Conservation (phyloP, 257 asterid genomes). For the Solanum virginianum region DNA sequence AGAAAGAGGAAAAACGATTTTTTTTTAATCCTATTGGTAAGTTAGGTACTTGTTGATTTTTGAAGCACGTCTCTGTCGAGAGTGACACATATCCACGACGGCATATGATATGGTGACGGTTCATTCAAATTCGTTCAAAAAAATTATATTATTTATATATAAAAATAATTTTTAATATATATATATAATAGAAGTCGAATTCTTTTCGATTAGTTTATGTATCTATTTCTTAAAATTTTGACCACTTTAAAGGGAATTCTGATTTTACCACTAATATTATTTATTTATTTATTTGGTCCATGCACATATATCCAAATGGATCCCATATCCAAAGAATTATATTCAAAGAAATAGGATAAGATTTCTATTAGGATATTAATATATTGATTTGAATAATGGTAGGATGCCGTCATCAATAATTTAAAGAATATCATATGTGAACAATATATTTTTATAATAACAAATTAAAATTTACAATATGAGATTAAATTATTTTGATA, state of each 20-base stretch:
- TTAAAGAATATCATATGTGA: not conserved
- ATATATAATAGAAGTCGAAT: no score
- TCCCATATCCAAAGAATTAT: not conserved
- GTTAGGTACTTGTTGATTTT: not conserved
- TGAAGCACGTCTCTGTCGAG: not conserved
- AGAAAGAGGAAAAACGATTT: not conserved
- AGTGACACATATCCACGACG: not conserved
- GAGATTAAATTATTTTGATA: no score
- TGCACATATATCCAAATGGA: not conserved
- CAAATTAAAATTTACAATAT: not conserved
- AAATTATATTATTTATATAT: no score
- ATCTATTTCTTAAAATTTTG: no score
- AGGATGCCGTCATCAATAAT: not conserved
- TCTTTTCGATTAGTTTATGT: no score
- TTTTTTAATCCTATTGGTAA: not conserved
- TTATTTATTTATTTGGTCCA: not conserved
- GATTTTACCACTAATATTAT: no score
- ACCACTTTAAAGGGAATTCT: no score
- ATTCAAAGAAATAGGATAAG: not conserved
- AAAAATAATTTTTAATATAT: no score
- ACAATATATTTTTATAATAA: not conserved
- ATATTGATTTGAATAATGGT: not conserved
- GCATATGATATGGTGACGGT: not conserved
- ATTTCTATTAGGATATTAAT: not conserved
- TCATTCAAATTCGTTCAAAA: no score